These are phyloP conservation scores for Euphrasia arctica DNA, from an alignment of 305 asterid genomes.

Conservation along the genomic window DNA sequence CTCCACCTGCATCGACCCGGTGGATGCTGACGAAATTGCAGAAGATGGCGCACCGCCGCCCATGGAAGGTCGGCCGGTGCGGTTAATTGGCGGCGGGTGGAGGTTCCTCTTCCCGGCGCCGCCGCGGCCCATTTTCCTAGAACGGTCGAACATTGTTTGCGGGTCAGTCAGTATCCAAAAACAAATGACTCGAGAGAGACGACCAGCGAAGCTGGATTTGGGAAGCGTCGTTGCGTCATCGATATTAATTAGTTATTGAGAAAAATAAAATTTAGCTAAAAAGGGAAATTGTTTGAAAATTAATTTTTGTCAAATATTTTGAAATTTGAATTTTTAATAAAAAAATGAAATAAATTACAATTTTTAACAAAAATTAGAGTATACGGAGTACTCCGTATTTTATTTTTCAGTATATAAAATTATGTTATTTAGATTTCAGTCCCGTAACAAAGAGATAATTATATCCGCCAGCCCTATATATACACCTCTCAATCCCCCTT, in stretches of 20 bases:
- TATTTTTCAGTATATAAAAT: too few relatives aligned
- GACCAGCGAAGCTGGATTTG: slow-evolving; percentile 33
- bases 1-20: slow-evolving; percentile 58
- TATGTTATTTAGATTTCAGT: not conserved
- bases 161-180: slow-evolving; percentile 35
- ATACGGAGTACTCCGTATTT: too few relatives aligned
- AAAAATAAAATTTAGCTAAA: too few relatives aligned
- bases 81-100: slow-evolving; percentile 53
- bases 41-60: slow-evolving; percentile 43
- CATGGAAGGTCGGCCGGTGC: slow-evolving; percentile 52
- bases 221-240: slow-evolving; percentile 28
- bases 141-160: slow-evolving; percentile 63
- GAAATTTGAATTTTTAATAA: too few relatives aligned
- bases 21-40: slow-evolving; percentile 34
- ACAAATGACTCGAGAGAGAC: slow-evolving; percentile 39
- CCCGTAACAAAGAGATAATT: slow-evolving; percentile 20
- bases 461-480: slow-evolving; percentile 27
- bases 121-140: slow-evolving; percentile 84
- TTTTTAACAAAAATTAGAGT: too few relatives aligned
- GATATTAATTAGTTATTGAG: too few relatives aligned
- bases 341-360: too few relatives aligned
- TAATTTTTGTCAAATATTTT: too few relatives aligned
- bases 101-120: slow-evolving; percentile 65
- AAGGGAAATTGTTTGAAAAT: too few relatives aligned
- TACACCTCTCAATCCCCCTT: slow-evolving; percentile 17